Percentiles rank a stretch among this genome's conserved stretches.
These are phyloP conservation scores for Moniliella sp. DNA, from an alignment of 1,284 basidiomycete genomes.

Conservation along the genomic window DNA sequence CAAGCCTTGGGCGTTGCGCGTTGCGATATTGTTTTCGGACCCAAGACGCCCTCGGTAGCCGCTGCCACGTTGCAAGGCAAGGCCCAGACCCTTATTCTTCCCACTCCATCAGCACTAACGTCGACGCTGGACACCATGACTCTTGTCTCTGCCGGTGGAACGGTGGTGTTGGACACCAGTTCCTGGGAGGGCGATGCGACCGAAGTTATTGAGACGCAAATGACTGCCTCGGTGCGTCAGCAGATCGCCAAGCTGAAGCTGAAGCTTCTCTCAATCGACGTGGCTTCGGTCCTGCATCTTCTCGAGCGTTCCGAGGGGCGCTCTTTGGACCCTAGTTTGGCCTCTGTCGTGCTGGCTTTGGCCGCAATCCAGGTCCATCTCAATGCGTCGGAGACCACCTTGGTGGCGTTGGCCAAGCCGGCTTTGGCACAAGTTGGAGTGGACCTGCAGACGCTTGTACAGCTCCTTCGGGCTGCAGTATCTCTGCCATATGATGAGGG, in stretches of 20 bases:
- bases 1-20: constrained; percentile 17
- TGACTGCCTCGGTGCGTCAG: constrained; percentile 22
- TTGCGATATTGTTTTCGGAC: constrained; percentile 4
- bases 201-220: constrained; percentile 19
- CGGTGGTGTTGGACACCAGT: constrained; percentile 22
- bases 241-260: constrained; percentile 19
- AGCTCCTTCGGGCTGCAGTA: not conserved
- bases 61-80: no score
- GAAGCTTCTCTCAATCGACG: constrained; percentile 18
- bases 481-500: constrained; percentile 1
- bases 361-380: constrained; percentile 17
- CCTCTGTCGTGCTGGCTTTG: constrained; percentile 20
- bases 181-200: constrained; percentile 24
- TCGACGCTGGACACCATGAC: constrained; percentile 16
- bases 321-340: constrained; percentile 10
- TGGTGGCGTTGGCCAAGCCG: constrained; percentile 2
- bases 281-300: constrained; percentile 14
- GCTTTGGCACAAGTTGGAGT: constrained; percentile 1
- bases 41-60: not conserved
- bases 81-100: no score
- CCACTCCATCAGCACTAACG: no score
- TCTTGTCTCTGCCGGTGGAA: constrained; percentile 15
- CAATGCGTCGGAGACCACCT: no score
- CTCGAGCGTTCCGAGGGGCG: constrained; percentile 16
- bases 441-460: not conserved